Percentiles rank a stretch among this genome's conserved stretches.
These are phyloP conservation scores for Aspergillus fumigatus DNA, from an alignment of 2,329 filamentous ascomycete species.

Conservation along the genomic window DNA sequence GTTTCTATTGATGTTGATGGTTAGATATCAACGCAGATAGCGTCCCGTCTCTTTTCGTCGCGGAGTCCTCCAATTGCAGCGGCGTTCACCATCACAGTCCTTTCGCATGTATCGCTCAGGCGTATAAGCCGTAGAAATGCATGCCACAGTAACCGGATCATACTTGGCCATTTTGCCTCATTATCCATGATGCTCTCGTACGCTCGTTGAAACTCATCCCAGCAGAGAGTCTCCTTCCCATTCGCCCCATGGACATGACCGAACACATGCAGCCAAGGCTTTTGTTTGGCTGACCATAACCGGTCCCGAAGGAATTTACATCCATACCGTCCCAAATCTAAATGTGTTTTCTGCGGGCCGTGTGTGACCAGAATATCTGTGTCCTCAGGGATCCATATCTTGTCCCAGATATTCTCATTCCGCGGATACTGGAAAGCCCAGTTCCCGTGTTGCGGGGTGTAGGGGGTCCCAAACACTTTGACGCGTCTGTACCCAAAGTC, in stretches of 20 bases:
- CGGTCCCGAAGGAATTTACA: conserved; percentile 63
- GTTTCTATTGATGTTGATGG: background rate
- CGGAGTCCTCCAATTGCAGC: conserved; percentile 10
- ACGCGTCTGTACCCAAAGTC: background rate
- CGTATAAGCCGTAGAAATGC: background rate
- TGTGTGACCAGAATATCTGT: conserved; percentile 76
- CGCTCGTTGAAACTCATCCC: conserved; percentile 62
- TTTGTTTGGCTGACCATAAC: conserved; percentile 58
- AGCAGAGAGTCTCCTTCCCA: conserved; percentile 61
- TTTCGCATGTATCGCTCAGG: background rate
- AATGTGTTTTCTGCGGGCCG: conserved; percentile 66
- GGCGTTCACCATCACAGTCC: conserved; percentile 10
- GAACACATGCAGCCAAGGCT: conserved; percentile 72
- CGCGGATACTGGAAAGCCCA: conserved; percentile 71
- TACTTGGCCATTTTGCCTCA: background rate
- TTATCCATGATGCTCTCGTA: conserved; percentile 58
- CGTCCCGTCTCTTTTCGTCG: conserved; percentile 6
- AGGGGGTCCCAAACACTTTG: conserved; percentile 68
- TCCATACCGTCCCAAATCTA: conserved; percentile 52
- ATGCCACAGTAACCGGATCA: background rate
- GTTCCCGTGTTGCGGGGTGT: conserved; percentile 66
- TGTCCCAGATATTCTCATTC: conserved; percentile 30
- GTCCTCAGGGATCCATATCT: conserved; percentile 62
- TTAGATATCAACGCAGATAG: conserved; percentile 1
- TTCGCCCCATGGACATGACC: conserved; percentile 73